Percentiles rank a stretch among this genome's conserved stretches.
phyloP scores from a whole-genome alignment of 176 grass and related monocot genomes.

The Hyparrhenia diplandra region DNA sequence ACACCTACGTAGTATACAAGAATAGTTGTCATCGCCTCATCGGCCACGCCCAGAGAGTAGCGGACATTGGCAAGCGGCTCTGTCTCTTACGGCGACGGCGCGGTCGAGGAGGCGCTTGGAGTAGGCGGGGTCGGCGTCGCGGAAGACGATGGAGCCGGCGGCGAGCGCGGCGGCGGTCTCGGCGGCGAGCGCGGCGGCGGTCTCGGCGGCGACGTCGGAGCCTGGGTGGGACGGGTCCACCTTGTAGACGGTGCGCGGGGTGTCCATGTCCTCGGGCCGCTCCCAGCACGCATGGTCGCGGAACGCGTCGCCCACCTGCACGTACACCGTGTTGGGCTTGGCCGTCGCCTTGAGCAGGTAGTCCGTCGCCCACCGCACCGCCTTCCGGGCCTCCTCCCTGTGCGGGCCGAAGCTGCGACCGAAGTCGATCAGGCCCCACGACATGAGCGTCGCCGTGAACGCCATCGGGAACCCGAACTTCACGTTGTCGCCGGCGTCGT shows the following conservation, averaged over 20 bases:
- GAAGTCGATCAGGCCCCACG: constrained; percentile 94
- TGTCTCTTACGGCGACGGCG: constrained; percentile 50
- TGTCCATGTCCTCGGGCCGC: constrained; percentile 97
- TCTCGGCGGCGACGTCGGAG: constrained; percentile 77
- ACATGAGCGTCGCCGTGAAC: constrained; percentile 88
- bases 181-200: constrained; percentile 41
- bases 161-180: constrained; percentile 44
- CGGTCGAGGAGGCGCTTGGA: constrained; percentile 77
- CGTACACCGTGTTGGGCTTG: constrained; percentile 63
- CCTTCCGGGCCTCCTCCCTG: constrained; percentile 52
- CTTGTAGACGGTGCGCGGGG: constrained; percentile 75
- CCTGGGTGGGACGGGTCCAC: constrained; percentile 79
- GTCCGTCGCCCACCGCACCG: constrained; percentile 81
- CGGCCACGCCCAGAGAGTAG: background rate
- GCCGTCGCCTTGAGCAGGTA: constrained; percentile 73
- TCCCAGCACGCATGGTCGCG: constrained; percentile 89
- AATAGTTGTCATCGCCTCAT: too few relatives aligned
- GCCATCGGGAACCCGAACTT: constrained; percentile 99
- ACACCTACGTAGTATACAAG: too few relatives aligned
- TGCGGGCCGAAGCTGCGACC: constrained; percentile 58
- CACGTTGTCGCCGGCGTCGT: constrained; percentile 93
- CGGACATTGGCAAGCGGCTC: background rate
- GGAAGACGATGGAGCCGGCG: constrained; percentile 68
- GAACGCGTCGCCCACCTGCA: constrained; percentile 82
- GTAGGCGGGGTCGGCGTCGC: constrained; percentile 67